Evolutionary conservation across 345 rosid species (phyloP), one percentile per base, ranked within the genome.

Genomic region (Pistacia integerrima): DNA sequence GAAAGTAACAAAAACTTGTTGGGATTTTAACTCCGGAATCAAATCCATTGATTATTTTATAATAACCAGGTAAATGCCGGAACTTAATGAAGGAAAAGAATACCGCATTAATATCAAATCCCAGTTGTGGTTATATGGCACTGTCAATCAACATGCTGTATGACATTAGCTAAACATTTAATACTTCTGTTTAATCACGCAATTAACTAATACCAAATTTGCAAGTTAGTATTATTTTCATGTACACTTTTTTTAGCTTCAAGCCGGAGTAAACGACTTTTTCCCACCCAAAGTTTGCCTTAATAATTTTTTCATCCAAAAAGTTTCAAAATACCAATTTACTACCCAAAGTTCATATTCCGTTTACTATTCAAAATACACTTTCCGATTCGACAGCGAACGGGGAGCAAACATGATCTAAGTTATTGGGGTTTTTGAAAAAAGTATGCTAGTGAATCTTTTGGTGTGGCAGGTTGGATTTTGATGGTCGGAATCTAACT

Each of bases 81-180:
- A 14, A 49, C 17, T 35, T 64, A 14, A 36, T 38, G n/a, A 3
- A 18, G 22, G 22, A 14, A 56, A 14, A 18, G 8, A 56, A 17
- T 16, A 16, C 2, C 59, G 22, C 22, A 56, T 56, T 7, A 64
- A 16, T 41, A 64, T 38, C 11, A 64, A 64, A 64, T 64, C 68
- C 33, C 69, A 65, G 51, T 38, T 64, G n/a, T 64, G 9, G 20
- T 8, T 64, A 64, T 16, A n/a, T 6, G 48, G 41, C 69, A 20
- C 48, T 66, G 28, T 66, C 69, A 44, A 41, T 14, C 69, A 41
- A 66, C 48, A 5, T 66, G 54, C 67, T 35, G 69, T 20, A 41
- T 66, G 52, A 1, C 51, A 36, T 36, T 65, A 41, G 28, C 28
- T 64, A 36, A 65, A 65, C 11, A 63, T 63, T 63, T 54, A 54